phyloP scores from a whole-genome alignment of 139 green algal genomes.

The Tetraselmis striata region DNA sequence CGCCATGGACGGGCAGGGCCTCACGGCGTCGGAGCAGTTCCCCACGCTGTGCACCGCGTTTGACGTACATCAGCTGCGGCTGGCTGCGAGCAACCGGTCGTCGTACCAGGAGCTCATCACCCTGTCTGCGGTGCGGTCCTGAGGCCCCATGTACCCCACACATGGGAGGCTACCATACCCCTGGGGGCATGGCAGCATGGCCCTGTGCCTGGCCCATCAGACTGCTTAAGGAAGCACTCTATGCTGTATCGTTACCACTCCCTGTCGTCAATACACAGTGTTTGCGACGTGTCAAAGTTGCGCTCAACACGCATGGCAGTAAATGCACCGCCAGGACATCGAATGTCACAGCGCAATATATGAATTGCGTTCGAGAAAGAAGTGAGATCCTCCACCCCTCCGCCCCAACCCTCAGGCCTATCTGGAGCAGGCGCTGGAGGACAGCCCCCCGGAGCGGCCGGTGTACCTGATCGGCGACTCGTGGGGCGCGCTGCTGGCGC shows the following conservation, averaged over 20 bases:
- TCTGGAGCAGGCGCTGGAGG: constrained; percentile 21
- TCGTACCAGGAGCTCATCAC: constrained; percentile 56
- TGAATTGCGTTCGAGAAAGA: neutral
- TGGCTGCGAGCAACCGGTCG: constrained; percentile 57
- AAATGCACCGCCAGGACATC: no score
- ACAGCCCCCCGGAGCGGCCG: constrained; percentile 39
- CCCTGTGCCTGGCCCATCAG: neutral
- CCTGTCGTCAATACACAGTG: no score
- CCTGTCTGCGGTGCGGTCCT: constrained; percentile 21
- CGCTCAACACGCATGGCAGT: no score
- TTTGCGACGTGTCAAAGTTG: no score
- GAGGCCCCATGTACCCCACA: neutral
- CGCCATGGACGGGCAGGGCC: constrained; percentile 66
- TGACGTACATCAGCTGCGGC: constrained; percentile 57
- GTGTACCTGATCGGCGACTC: constrained; percentile 86
- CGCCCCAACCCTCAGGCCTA: no score
- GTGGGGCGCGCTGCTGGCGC: constrained; percentile 73
- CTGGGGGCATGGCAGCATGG: neutral
- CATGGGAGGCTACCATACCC: neutral
- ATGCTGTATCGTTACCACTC: no score
- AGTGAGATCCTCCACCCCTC: neutral
- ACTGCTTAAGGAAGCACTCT: neutral
- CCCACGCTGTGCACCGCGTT: constrained; percentile 50
- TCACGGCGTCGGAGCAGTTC: constrained; percentile 75
- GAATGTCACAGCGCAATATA: no score